Conservation (phyloP, 768 basidiomycete species). For the Suillus occidentalis region DNA sequence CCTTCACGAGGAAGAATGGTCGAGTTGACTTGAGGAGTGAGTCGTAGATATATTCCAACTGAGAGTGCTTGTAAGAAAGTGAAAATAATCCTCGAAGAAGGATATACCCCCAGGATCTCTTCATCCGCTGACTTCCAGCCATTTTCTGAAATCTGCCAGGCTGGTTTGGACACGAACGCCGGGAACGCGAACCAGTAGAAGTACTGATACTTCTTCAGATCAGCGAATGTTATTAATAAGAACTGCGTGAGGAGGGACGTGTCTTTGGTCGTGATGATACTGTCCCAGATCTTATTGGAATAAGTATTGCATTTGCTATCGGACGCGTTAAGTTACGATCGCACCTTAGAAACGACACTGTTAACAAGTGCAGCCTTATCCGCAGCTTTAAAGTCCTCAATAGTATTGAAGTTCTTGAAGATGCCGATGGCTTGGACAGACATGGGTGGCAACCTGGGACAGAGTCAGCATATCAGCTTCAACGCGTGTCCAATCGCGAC, state of each 20-base stretch:
- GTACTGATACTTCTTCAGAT: slow-evolving; percentile 97
- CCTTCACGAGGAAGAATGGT: slow-evolving; percentile 65
- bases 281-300: slow-evolving; percentile 63
- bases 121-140: slow-evolving; percentile 58
- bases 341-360: slow-evolving; percentile 63
- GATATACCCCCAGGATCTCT: slow-evolving; percentile 33
- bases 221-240: slow-evolving; percentile 90
- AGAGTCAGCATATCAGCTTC: neutral
- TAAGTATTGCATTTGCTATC: slow-evolving; percentile 1
- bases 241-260: slow-evolving; percentile 68
- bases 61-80: neutral
- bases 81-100: neutral
- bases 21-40: slow-evolving; percentile 42
- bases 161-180: slow-evolving; percentile 84
- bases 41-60: slow-evolving; percentile 55
- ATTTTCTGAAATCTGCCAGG: slow-evolving; percentile 75
- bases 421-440: slow-evolving; percentile 58
- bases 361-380: slow-evolving; percentile 90
- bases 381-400: slow-evolving; percentile 91
- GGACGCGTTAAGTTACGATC: slow-evolving; percentile 8
- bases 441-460: slow-evolving; percentile 44
- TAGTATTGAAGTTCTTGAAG: slow-evolving; percentile 95
- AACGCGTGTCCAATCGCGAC: slow-evolving; percentile 18
- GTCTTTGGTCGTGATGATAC: slow-evolving; percentile 51
- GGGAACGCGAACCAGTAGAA: slow-evolving; percentile 99